Evolutionary conservation across 768 basidiomycete genomes (phyloP), one percentile per base, ranked within the genome.

Genomic region (Boletus coccyginus): DNA sequence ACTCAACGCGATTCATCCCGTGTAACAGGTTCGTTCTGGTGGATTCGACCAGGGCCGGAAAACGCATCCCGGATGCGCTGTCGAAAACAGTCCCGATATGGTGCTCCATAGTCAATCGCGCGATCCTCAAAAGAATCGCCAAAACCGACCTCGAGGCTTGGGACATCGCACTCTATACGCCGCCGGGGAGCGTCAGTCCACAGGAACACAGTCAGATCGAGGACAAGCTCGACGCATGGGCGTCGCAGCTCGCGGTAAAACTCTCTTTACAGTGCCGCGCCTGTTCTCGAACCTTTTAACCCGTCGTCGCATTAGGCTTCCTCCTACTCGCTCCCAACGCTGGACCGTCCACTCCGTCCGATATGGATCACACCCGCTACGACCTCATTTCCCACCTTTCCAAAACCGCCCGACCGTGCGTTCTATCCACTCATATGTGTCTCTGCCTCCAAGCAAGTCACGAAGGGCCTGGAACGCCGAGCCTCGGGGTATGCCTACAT

Each of bases 31-130:
- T 95, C 35, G 75, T 97, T 39, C 73, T 98, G 1, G 92, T 97
- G 10, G 96, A 98, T 66, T 97, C 95, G 0, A 97, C 96, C 0
- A 78, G 96, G 24, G 79, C 92, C 24, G 96, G 96, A 10, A 98
- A 98, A 74, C 85, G 93, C 14, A 87, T 96, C 46, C 96, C 96
- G 1, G 96, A 98, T 60, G 93, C 95, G 0, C 78, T 98, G 2
- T 90, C 90, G 2, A 98, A 96, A 58, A 96, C 94, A 0, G 79
- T 98, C 1, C 95, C 95, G 0, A 89, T 95, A 49, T 98, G 96
- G 96, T 96, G 95, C 68, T 78, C 90, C 10, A 90, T 94, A 6
- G 77, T 96, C 58, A 98, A 96, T 66, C 78, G 84, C 49, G 87
- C 83, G 31, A 70, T 83, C 35, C 59, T 68, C 56, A 62, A 52